Percentiles rank a stretch among this genome's conserved stretches.
Evolutionary conservation across 148 eudicot species (phyloP).

Genomic region (Polygonum aviculare): DNA sequence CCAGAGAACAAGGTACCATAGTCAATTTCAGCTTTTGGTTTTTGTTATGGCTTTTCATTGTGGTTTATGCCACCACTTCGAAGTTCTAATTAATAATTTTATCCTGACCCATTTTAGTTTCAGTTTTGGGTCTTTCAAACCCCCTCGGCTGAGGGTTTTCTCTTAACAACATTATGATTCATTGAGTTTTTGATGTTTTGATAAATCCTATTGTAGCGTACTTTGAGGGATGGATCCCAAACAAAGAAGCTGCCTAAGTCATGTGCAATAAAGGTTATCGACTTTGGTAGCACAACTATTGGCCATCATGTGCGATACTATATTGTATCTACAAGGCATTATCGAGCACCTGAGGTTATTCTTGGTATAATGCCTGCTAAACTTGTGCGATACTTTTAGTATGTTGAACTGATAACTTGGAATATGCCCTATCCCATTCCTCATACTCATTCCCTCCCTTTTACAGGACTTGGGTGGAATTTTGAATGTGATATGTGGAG

Average conservation of each 20-base stretch:
- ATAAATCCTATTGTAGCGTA: conserved; percentile 25
- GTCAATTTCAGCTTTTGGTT: not conserved
- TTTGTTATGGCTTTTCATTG: not conserved
- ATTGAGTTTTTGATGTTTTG: conserved; percentile 8
- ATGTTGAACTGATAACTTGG: not conserved
- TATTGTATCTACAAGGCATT: conserved; percentile 59
- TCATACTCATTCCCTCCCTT: not conserved
- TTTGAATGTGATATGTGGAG: conserved; percentile 68
- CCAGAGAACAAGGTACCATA: conserved; percentile 69
- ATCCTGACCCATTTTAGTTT: not conserved
- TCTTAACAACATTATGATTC: not conserved
- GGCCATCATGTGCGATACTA: conserved; percentile 44
- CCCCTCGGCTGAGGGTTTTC: not conserved
- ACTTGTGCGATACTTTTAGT: no score
- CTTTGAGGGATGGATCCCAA: conserved; percentile 35
- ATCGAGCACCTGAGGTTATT: conserved; percentile 67
- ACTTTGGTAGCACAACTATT: conserved; percentile 62
- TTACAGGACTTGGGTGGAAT: conserved; percentile 62
- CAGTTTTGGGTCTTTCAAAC: not conserved
- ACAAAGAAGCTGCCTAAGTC: conserved; percentile 55
- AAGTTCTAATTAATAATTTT: not conserved
- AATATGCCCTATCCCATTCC: not conserved
- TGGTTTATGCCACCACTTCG: not conserved
- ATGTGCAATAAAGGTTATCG: conserved; percentile 57
- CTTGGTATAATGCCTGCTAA: conserved; percentile 28